Conservation (phyloP, 1,284 basidiomycete species). For the Phlebopus sp. region DNA sequence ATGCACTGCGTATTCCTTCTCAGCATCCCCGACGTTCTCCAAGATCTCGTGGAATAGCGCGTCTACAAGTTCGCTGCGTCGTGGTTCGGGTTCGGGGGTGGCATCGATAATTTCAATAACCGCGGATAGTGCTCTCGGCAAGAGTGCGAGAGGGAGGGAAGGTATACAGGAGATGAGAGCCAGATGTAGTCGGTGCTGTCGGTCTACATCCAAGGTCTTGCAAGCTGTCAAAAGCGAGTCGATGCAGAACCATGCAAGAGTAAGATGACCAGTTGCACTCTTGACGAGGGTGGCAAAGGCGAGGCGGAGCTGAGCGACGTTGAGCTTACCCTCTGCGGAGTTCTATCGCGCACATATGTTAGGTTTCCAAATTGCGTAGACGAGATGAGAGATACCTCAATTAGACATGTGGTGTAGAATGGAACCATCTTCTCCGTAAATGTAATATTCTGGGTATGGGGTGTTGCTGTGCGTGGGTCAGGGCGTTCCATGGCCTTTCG, state of each 20-base stretch:
- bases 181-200: slow-evolving; percentile 52
- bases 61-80: slow-evolving; percentile 48
- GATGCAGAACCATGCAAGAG: slow-evolving; percentile 63
- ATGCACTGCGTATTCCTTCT: slow-evolving; percentile 58
- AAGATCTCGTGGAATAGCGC: slow-evolving; percentile 59
- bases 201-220: slow-evolving; percentile 23
- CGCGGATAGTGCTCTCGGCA: slow-evolving; percentile 51
- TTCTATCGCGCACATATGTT: slow-evolving; percentile 45
- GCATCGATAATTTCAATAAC: slow-evolving; percentile 38
- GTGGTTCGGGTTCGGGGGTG: slow-evolving; percentile 8
- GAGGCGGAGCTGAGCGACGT: slow-evolving; percentile 56
- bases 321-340: slow-evolving; percentile 56
- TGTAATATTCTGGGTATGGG: slow-evolving; percentile 15
- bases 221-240: slow-evolving; percentile 44
- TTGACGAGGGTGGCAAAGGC: slow-evolving; percentile 65
- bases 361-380: background rate
- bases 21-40: slow-evolving; percentile 60
- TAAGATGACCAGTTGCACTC: slow-evolving; percentile 43
- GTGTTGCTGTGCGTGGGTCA: slow-evolving; percentile 2
- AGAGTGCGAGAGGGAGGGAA: slow-evolving; percentile 51
- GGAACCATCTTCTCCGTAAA: slow-evolving; percentile 60
- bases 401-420: slow-evolving; percentile 61
- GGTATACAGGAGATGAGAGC: slow-evolving; percentile 59
- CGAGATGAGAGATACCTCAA: slow-evolving; percentile 46
- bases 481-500: slow-evolving; percentile 29